Evolutionary conservation across 768 basidiomycete species (phyloP).

Genomic region (Mycena olivaceomarginata): DNA sequence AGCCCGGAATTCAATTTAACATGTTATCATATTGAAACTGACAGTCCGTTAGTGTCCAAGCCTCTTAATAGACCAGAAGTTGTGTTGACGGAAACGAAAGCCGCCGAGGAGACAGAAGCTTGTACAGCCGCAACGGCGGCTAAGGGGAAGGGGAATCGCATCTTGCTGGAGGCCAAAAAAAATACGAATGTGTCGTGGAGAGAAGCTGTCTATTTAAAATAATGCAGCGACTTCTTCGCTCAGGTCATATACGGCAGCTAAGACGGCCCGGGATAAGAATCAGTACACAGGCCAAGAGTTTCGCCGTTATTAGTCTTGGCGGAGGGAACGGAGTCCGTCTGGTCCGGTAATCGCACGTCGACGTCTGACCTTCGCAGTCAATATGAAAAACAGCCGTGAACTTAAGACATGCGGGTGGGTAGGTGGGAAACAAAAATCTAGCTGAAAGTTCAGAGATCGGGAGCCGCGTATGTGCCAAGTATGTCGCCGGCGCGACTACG

Average conservation of each 20-base stretch:
- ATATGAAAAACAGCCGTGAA: too few relatives aligned
- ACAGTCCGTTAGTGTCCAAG: conserved; percentile 2
- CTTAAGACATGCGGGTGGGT: too few relatives aligned
- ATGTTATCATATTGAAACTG: not conserved
- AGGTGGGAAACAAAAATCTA: too few relatives aligned
- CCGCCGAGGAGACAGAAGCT: not conserved
- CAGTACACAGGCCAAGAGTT: not conserved
- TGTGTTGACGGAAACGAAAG: not conserved
- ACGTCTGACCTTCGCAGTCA: too few relatives aligned
- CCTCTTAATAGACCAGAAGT: conserved; percentile 23
- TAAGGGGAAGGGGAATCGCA: not conserved
- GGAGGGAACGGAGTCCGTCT: too few relatives aligned
- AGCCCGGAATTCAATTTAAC: too few relatives aligned
- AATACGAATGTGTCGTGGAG: not conserved
- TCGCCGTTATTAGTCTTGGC: too few relatives aligned
- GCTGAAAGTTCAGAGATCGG: too few relatives aligned
- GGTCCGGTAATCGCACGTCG: too few relatives aligned
- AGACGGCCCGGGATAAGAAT: not conserved
- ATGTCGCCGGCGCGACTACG: too few relatives aligned
- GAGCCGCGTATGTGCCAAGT: too few relatives aligned
- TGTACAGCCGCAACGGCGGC: not conserved
- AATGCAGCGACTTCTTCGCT: not conserved
- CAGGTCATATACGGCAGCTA: not conserved
- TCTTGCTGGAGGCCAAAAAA: not conserved
- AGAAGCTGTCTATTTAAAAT: not conserved